Evolutionary conservation across 768 basidiomycete genomes (phyloP).

Genomic region (Boletus vermiculosoides): DNA sequence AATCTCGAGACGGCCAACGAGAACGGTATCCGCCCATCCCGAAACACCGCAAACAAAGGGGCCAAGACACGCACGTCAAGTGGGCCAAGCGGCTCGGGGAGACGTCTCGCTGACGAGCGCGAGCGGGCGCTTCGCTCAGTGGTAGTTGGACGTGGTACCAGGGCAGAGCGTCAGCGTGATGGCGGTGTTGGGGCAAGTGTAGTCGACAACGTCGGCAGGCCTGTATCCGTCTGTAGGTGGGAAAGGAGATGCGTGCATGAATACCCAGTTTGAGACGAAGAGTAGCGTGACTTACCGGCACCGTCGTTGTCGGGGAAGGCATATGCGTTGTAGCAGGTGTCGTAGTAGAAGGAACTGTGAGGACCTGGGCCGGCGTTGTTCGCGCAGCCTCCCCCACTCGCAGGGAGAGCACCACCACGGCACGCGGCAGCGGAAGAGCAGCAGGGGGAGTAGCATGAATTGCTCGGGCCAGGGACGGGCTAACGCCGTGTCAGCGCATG

Average conservation of each 20-base stretch:
- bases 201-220: constrained; percentile 31
- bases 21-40: neutral
- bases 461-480: constrained; percentile 30
- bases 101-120: neutral
- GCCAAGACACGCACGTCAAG: neutral
- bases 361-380: constrained; percentile 31
- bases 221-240: constrained; percentile 20
- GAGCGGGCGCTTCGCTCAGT: neutral
- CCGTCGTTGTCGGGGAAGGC: constrained; percentile 36
- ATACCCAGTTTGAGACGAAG: neutral
- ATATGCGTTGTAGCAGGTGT: constrained; percentile 31
- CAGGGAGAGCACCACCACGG: constrained; percentile 28
- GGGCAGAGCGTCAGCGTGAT: constrained; percentile 34
- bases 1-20: neutral
- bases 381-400: constrained; percentile 27
- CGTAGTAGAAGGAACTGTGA: constrained; percentile 30
- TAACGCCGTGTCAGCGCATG: constrained; percentile 6
- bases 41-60: neutral
- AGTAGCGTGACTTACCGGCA: constrained; percentile 14
- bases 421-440: constrained; percentile 30
- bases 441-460: constrained; percentile 31
- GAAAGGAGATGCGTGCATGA: neutral
- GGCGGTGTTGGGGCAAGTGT: constrained; percentile 27
- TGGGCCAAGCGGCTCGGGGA: neutral
- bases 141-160: constrained; percentile 17